phyloP scores from a whole-genome alignment of 805 yeast genomes.

The Suhomyces vadensis region DNA sequence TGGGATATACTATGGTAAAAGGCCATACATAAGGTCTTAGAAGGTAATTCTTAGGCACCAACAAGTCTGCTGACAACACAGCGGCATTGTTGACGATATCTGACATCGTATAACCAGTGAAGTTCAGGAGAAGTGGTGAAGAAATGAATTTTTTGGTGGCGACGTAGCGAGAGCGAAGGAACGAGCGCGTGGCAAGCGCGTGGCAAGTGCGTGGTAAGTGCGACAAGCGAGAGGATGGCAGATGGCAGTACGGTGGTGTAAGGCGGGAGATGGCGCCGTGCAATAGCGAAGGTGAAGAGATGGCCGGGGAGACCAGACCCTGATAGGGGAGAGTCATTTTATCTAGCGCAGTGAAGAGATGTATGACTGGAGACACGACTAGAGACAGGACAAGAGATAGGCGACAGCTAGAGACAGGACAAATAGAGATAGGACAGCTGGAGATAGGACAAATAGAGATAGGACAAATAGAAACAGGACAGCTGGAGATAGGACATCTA shows the following conservation, averaged over 20 bases:
- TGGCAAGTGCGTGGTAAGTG: background rate
- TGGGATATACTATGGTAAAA: constrained; percentile 74
- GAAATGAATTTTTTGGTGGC: constrained; percentile 9
- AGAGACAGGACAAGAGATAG: no score
- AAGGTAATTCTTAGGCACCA: constrained; percentile 62
- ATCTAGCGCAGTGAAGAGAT: no score
- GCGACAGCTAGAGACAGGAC: background rate
- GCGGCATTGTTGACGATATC: constrained; percentile 68
- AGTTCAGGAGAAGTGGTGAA: background rate
- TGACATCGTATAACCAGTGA: constrained; percentile 26
- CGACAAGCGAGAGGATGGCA: no score
- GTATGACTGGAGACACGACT: no score
- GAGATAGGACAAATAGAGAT: background rate
- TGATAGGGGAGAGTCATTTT: no score
- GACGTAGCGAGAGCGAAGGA: background rate
- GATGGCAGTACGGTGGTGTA: no score
- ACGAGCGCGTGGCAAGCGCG: background rate
- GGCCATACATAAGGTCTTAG: constrained; percentile 82
- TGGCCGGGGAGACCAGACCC: no score
- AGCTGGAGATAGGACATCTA: background rate
- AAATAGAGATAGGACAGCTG: background rate
- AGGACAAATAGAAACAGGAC: background rate
- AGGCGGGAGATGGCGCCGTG: no score
- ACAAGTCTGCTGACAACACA: constrained; percentile 68
- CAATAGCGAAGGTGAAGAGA: no score